Conservation (phyloP, 2,329 filamentous ascomycete species). For the Sporothrix dimorphospora region DNA sequence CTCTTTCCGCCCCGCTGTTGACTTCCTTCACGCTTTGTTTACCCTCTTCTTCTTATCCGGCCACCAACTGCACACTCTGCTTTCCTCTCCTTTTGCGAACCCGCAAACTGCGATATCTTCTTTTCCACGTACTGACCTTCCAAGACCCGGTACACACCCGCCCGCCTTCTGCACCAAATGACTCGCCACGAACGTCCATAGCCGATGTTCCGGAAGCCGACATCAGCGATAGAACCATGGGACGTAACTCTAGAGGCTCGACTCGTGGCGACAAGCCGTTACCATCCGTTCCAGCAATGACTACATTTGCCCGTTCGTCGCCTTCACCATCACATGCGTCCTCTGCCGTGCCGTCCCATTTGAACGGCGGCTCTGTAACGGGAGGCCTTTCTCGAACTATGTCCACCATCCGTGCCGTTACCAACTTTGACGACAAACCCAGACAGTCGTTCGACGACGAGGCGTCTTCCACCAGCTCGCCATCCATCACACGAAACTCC, state of each 20-base stretch:
- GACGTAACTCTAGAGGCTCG: conserved; percentile 35
- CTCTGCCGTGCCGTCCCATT: conserved; percentile 31
- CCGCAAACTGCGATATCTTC: not conserved
- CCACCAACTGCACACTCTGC: not conserved
- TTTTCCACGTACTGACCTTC: conserved; percentile 9
- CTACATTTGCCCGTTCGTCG: conserved; percentile 28
- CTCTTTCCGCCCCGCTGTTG: conserved; percentile 12
- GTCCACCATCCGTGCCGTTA: conserved; percentile 61
- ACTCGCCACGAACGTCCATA: conserved; percentile 40
- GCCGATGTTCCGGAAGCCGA: conserved; percentile 46
- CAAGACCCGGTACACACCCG: conserved; percentile 24
- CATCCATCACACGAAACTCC: conserved; percentile 40
- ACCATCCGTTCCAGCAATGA: conserved; percentile 28
- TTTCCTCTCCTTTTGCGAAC: not conserved
- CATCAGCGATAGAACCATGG: conserved; percentile 46
- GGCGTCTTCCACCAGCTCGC: conserved; percentile 44
- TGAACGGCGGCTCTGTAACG: conserved; percentile 25
- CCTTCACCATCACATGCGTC: not conserved
- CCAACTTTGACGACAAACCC: conserved; percentile 53
- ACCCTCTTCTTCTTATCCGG: conserved; percentile 10
- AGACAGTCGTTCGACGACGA: conserved; percentile 49
- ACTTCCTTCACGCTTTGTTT: conserved; percentile 5
- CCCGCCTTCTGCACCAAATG: conserved; percentile 35
- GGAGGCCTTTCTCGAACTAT: conserved; percentile 42
- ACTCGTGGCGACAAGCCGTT: conserved; percentile 37